Conservation (phyloP, 768 basidiomycete species). For the Coprinellus micaceus region DNA sequence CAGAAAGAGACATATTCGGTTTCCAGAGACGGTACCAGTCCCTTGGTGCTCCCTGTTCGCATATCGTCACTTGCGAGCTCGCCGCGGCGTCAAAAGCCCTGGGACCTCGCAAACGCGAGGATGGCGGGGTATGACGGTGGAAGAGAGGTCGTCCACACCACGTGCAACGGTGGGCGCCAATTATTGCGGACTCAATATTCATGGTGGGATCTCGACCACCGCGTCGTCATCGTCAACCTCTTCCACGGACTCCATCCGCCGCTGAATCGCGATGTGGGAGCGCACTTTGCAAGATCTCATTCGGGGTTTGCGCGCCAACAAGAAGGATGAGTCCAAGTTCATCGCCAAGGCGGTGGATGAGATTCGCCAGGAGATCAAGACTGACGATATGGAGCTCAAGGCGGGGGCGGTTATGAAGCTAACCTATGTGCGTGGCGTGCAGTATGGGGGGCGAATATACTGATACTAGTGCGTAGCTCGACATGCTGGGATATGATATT, state of each 20-base stretch:
- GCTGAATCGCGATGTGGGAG: conserved; percentile 74
- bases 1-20: too few relatives aligned
- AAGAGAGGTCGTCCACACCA: not conserved
- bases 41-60: too few relatives aligned
- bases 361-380: conserved; percentile 86
- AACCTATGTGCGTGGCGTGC: conserved; percentile 73
- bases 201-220: not conserved
- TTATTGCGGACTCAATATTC: not conserved
- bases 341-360: conserved; percentile 92
- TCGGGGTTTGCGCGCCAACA: conserved; percentile 92
- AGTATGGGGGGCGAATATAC: conserved; percentile 4
- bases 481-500: conserved; percentile 96
- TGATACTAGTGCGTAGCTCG: too few relatives aligned
- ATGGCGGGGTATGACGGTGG: not conserved
- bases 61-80: too few relatives aligned
- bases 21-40: too few relatives aligned
- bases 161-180: not conserved
- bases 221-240: not conserved
- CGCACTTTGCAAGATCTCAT: conserved; percentile 93
- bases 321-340: conserved; percentile 88
- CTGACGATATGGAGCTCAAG: conserved; percentile 96
- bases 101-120: too few relatives aligned
- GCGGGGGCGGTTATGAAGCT: conserved; percentile 93
- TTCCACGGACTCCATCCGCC: not conserved
- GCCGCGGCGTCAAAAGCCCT: too few relatives aligned